Evolutionary conservation across 257 asterid species (phyloP), one percentile per base, ranked within the genome.

Genomic region (Nicotiana sylvestris): DNA sequence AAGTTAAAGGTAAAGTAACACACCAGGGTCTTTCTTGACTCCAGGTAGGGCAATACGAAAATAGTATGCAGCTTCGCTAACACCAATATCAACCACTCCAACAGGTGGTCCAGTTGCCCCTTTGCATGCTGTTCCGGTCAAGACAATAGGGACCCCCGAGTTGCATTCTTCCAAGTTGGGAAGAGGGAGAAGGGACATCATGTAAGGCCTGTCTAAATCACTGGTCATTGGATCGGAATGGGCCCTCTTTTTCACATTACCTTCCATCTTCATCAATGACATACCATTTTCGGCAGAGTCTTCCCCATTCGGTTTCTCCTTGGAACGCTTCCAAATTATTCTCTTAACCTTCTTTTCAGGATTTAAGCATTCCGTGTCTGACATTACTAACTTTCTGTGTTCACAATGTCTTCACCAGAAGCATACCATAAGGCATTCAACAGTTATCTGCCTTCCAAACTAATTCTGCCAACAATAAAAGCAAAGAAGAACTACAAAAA

Each of bases 31-130:
- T 81, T 90, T 91, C 90, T 88, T 93, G 82, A 93, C 98, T 85
- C 98, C 98, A 76, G 98, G 98, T 83, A 93, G 85, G 90, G 98
- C 92, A 64, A 93, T 82, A 84, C 97, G 92, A 77, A 95, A 95
- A 81, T 92, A 93, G 85, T 92, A 95, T 0, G 98, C 92, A 0
- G 87, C 87, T 87, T 84, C 72, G 87, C 93, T 87, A 25, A 83
- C 90, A 62, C 97, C 98, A 67, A 92, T 86, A 83, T 95, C 98
- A 30, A 92, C 89, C 29, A 88, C 87, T 55, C 98, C 99, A 37
- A 95, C 85, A 3, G 97, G 92, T 30, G 99, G 94, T 64, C 94
- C 99, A 25, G 84, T 84, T 30, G 78, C 85, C 6, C 84, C 94
- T 86, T 69, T 81, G 81, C 87, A 49, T 68, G 93, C 98, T 39